Conservation (phyloP, 306 rosid species). For the Ammopiptanthus mongolicus region DNA sequence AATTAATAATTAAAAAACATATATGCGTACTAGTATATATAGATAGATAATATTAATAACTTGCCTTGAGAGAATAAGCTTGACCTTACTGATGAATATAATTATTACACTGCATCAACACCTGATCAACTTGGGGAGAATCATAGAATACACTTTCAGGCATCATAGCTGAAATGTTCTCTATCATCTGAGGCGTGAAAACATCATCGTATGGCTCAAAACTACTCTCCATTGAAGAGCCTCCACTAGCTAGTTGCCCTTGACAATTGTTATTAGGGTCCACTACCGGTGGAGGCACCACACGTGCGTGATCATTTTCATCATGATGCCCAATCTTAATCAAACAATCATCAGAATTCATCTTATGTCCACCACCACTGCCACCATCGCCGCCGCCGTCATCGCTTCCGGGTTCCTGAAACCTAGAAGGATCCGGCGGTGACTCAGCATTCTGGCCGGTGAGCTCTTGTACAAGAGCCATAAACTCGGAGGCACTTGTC, state of each 20-base stretch:
- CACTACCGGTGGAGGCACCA: constrained; percentile 24
- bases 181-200: constrained; percentile 54
- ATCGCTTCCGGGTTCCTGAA: background rate
- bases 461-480: constrained; percentile 67
- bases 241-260: background rate
- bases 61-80: background rate
- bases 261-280: background rate
- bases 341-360: background rate
- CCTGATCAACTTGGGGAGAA: constrained; percentile 27
- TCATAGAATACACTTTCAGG: constrained; percentile 36
- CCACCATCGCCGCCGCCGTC: background rate
- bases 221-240: background rate
- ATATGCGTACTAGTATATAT: background rate
- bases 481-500: constrained; percentile 51
- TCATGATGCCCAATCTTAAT: background rate
- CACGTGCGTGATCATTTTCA: background rate
- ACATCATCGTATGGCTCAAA: constrained; percentile 44
- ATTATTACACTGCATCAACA: constrained; percentile 29
- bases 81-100: constrained; percentile 9
- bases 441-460: constrained; percentile 68
- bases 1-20: background rate
- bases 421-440: constrained; percentile 53
- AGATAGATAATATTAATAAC: background rate
- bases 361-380: background rate
- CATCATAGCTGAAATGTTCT: constrained; percentile 34